Base-by-base conservation (phyloP, 805 yeast genomes). In the Cyberlindnera xylosilytica region DNA sequence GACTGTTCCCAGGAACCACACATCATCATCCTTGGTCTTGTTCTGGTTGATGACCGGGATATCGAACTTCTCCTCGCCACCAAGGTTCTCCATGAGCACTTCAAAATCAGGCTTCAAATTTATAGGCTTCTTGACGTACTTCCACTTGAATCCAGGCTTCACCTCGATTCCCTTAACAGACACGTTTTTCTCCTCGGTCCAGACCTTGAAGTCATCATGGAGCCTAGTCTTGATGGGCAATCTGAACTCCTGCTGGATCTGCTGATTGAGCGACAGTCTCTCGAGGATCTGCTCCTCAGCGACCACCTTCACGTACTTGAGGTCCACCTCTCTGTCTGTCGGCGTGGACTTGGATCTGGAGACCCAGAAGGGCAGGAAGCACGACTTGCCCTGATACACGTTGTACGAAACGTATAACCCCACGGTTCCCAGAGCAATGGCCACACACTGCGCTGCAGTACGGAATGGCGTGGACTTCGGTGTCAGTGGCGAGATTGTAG, bases 261-360 rank as follows among this genome's bases (percentile, higher is more conserved):
- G 20, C 3, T 34, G 42, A 35, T 56, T 45, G 15, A 56, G 20
- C 4, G 55, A 51, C 7, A 57, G 33, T 33, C 54, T 39, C 32
- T 57, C 60, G 32, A 57, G 33, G 24, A 57, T 33, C 41, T 51
- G 58, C 16, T 54, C 58, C 20, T 53, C 51, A 1, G 54, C 54
- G n/a, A 47, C 49, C 12, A 29, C 17, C 19, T 48, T 46, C 6
- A 57, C 45, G 16, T 41, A 36, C 24, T 46, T 44, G 10, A 44
- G 27, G 34, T 56, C 60, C n/a, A 54, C 44, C 16, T 45, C 49
- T 10, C 45, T 40, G 2, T 28, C 28, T 4, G 30, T 15, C 2
- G 52, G 52, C 13, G 33, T 24, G 20, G 49, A 35, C 37, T 47
- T 54, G 1, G 48, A 20, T 19, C 36, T 47, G 11, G 57, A 51